Conservation (phyloP, 176 grass and related monocot genomes). For the Poa annua region DNA sequence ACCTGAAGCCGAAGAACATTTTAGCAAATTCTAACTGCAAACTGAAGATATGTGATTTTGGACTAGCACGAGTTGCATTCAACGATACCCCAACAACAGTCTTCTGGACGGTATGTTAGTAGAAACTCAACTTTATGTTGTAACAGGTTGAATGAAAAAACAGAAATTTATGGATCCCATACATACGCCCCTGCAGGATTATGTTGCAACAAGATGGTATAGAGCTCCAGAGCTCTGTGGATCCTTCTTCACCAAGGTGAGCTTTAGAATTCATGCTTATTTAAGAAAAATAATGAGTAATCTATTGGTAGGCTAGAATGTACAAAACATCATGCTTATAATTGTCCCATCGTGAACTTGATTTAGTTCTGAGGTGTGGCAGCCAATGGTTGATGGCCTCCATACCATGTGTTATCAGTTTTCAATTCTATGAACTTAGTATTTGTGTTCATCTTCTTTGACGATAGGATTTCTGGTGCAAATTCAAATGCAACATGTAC, state of each 20-base stretch:
- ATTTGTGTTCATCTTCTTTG: not conserved
- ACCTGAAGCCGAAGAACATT: conserved; percentile 99
- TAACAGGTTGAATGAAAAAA: conserved; percentile 17
- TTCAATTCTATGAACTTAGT: not conserved
- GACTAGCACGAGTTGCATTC: conserved; percentile 94
- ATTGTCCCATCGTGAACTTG: conserved; percentile 7
- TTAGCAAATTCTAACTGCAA: conserved; percentile 99
- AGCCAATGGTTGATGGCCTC: not conserved
- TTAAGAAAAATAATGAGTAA: not conserved
- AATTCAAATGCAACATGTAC: conserved; percentile 28
- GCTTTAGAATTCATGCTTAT: conserved; percentile 17
- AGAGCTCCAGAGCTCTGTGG: conserved; percentile 99
- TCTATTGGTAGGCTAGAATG: not conserved
- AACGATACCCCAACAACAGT: conserved; percentile 86
- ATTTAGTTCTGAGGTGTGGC: not conserved
- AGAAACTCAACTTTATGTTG: conserved; percentile 14
- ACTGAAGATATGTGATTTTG: conserved; percentile 99
- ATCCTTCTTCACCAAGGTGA: conserved; percentile 95
- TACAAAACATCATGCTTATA: not conserved
- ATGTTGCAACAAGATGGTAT: conserved; percentile 99
- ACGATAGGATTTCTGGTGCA: not conserved
- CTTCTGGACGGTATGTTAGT: conserved; percentile 91
- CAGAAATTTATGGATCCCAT: conserved; percentile 18
- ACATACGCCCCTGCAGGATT: conserved; percentile 68
- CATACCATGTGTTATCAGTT: not conserved